These are phyloP conservation scores for Fusarium anguioides DNA, from an alignment of 2,329 filamentous ascomycete species.

Conservation along the genomic window DNA sequence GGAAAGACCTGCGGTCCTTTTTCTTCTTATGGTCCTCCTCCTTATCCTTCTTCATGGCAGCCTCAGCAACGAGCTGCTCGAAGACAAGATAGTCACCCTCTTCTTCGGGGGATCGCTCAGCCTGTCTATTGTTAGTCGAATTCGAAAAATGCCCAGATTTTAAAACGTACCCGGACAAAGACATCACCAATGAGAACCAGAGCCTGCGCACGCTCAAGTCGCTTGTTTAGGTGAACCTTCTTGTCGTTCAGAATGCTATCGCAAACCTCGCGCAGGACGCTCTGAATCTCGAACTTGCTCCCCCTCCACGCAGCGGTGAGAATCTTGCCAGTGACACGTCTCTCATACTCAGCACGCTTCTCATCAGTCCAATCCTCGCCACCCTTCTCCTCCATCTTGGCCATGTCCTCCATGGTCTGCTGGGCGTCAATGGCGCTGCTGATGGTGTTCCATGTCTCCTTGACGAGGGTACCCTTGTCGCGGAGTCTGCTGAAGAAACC, in stretches of 20 bases:
- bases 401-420: constrained; percentile 99
- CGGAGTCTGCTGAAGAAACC: constrained; percentile 95
- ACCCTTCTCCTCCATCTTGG: constrained; percentile 90
- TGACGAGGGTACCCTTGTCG: constrained; percentile 96
- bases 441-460: constrained; percentile 99
- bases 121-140: constrained; percentile 61
- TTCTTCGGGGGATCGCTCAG: constrained; percentile 89
- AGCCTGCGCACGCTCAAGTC: constrained; percentile 90
- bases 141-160: background rate
- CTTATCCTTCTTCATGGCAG: constrained; percentile 87
- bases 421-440: constrained; percentile 96
- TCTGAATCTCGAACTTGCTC: constrained; percentile 97
- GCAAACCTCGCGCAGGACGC: constrained; percentile 93
- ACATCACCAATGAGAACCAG: constrained; percentile 90
- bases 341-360: constrained; percentile 94
- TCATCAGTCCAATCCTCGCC: constrained; percentile 99
- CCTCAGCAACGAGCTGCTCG: constrained; percentile 96
- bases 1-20: constrained; percentile 59
- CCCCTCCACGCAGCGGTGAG: constrained; percentile 96
- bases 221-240: constrained; percentile 83
- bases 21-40: constrained; percentile 72
- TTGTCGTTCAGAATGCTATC: constrained; percentile 84
- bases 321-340: constrained; percentile 96
- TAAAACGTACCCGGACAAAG: constrained; percentile 77
- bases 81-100: constrained; percentile 99